Evolutionary conservation across 1,284 basidiomycete genomes (phyloP).

Genomic region (Inonotus obliquus): DNA sequence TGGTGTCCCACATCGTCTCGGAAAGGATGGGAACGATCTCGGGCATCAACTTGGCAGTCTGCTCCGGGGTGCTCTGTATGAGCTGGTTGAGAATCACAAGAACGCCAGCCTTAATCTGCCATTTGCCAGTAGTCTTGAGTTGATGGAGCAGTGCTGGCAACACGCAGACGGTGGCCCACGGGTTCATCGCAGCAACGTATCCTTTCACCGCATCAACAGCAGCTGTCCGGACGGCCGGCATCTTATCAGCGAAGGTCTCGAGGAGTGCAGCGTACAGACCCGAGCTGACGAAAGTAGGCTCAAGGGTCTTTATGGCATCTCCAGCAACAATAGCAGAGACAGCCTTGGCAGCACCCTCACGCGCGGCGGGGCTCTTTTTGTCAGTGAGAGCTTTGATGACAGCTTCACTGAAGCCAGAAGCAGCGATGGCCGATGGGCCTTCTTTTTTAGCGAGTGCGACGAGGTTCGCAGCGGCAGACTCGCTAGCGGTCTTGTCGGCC

Average conservation of each 20-base stretch:
- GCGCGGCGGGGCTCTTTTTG: constrained; percentile 85
- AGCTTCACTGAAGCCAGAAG: constrained; percentile 77
- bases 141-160: constrained; percentile 91
- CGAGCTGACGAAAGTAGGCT: constrained; percentile 84
- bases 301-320: constrained; percentile 81
- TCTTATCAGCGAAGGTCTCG: constrained; percentile 92
- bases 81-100: constrained; percentile 88
- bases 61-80: constrained; percentile 77
- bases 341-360: constrained; percentile 80
- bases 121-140: constrained; percentile 96
- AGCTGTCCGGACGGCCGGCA: constrained; percentile 78
- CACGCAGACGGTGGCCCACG: constrained; percentile 84
- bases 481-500: constrained; percentile 70
- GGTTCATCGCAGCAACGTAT: constrained; percentile 82
- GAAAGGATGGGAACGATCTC: constrained; percentile 95
- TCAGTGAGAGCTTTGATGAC: constrained; percentile 83
- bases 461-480: constrained; percentile 66
- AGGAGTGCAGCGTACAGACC: constrained; percentile 84
- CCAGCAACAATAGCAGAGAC: constrained; percentile 70
- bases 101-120: constrained; percentile 96
- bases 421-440: constrained; percentile 77
- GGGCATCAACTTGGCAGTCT: constrained; percentile 90
- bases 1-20: constrained; percentile 99
- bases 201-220: constrained; percentile 83
- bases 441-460: constrained; percentile 77